A percentile compares a stretch with the other conserved stretches of the same genome.
These are phyloP conservation scores for Mortierella sp. DNA, from an alignment of 371 early-diverging fungal species.

Conservation along the genomic window DNA sequence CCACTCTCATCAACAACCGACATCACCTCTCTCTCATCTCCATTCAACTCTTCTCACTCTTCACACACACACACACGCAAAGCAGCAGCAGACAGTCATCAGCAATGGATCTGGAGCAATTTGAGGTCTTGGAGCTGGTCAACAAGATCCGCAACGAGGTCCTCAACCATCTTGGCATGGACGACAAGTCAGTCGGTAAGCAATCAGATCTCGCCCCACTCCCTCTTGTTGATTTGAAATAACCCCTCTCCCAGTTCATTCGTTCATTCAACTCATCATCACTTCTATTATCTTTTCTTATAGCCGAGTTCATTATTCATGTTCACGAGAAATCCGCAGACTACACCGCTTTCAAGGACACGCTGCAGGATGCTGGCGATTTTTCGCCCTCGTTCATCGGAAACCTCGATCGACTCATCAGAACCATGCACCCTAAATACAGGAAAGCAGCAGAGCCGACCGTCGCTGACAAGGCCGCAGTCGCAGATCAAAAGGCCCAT, in stretches of 20 bases:
- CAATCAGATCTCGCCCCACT: background rate
- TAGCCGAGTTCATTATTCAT: constrained; percentile 86
- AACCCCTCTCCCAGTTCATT: background rate
- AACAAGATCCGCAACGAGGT: constrained; percentile 93
- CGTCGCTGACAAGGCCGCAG: constrained; percentile 33
- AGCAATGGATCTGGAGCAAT: constrained; percentile 75
- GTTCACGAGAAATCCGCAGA: constrained; percentile 78
- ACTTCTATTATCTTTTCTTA: constrained; percentile 8
- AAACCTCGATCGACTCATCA: constrained; percentile 91
- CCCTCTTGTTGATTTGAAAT: background rate
- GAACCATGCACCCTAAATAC: constrained; percentile 83
- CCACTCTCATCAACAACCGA: too few relatives aligned
- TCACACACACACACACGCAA: background rate
- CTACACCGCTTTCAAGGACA: constrained; percentile 76
- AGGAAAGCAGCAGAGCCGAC: constrained; percentile 32
- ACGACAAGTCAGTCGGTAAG: constrained; percentile 84
- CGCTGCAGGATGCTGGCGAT: constrained; percentile 80
- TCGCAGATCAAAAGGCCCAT: constrained; percentile 63
- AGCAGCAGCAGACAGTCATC: background rate
- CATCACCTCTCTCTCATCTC: background rate
- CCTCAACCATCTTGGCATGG: constrained; percentile 92
- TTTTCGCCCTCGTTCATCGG: constrained; percentile 89
- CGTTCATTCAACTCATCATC: background rate
- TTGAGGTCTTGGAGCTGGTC: constrained; percentile 93
- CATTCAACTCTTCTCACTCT: background rate